These are phyloP conservation scores for Taiozyma onychis DNA, from an alignment of 1,139 yeast genomes.

Conservation along the genomic window DNA sequence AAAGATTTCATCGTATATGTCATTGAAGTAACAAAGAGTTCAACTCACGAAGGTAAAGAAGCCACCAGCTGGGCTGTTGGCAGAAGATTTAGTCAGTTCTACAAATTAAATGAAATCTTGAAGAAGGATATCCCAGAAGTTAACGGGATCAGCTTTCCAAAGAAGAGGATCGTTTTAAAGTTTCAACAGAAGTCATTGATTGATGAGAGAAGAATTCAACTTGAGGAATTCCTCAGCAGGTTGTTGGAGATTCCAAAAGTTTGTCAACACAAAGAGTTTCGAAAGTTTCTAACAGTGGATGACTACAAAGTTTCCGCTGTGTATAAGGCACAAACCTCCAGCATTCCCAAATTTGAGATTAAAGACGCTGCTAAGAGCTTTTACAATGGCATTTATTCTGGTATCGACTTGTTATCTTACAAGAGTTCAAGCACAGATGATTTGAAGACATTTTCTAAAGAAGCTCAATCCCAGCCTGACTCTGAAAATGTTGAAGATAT, in stretches of 20 bases:
- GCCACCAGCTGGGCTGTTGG: conserved; percentile 89
- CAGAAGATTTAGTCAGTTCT: conserved; percentile 80
- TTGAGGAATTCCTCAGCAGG: conserved; percentile 57
- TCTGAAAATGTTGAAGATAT: conserved; percentile 25
- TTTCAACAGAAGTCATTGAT: conserved; percentile 53
- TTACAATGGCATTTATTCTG: conserved; percentile 37
- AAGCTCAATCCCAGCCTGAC: neutral
- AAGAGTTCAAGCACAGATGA: conserved; percentile 4
- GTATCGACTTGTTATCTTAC: conserved; percentile 10
- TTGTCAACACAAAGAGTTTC: conserved; percentile 66
- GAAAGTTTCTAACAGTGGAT: conserved; percentile 75
- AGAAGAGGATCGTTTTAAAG: conserved; percentile 53
- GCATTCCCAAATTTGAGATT: conserved; percentile 9
- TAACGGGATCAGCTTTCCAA: conserved; percentile 45
- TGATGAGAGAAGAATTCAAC: conserved; percentile 56
- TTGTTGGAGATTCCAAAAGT: conserved; percentile 60
- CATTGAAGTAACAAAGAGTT: conserved; percentile 63
- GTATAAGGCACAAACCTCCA: conserved; percentile 1
- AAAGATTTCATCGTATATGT: conserved; percentile 64
- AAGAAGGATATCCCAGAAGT: conserved; percentile 44
- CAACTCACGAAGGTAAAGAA: conserved; percentile 26
- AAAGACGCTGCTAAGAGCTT: conserved; percentile 40
- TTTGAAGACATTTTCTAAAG: conserved; percentile 8
- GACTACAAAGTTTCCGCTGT: conserved; percentile 25
- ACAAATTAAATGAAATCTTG: conserved; percentile 61